Percentiles rank a stretch among this genome's conserved stretches.
These are phyloP conservation scores for Kwoniella dendrophila DNA, from an alignment of 768 basidiomycete species.

Conservation along the genomic window DNA sequence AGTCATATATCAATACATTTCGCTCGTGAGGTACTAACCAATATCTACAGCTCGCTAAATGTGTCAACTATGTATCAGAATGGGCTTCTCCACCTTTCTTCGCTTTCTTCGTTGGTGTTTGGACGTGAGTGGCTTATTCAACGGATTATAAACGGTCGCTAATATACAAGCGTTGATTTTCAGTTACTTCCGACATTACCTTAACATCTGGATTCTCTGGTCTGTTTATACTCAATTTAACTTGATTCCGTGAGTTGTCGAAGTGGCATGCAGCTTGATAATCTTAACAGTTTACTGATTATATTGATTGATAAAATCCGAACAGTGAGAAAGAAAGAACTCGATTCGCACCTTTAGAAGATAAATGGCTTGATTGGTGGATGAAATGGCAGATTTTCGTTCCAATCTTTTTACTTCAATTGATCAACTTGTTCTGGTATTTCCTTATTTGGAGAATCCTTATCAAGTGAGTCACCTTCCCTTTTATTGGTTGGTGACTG, in stretches of 20 bases:
- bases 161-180: not conserved
- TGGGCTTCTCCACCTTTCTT: conserved; percentile 67
- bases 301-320: not conserved
- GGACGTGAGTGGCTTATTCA: conserved; percentile 68
- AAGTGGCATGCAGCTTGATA: not conserved
- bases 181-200: conserved; percentile 91
- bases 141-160: not conserved
- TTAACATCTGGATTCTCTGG: conserved; percentile 82
- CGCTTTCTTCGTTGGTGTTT: conserved; percentile 67
- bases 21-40: not conserved
- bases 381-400: conserved; percentile 78
- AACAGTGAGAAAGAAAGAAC: conserved; percentile 15
- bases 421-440: conserved; percentile 93
- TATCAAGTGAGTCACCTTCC: conserved; percentile 62
- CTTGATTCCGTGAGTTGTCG: conserved; percentile 68
- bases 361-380: conserved; percentile 67
- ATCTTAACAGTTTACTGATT: not conserved
- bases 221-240: conserved; percentile 81
- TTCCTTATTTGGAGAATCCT: conserved; percentile 77
- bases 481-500: not conserved
- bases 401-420: conserved; percentile 73
- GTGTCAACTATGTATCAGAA: conserved; percentile 79
- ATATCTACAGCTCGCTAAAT: conserved; percentile 70
- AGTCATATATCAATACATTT: too few relatives aligned
- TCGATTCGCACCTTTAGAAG: conserved; percentile 60